Conservation (phyloP, 257 asterid species). For the Solanum corneliomulleri region DNA sequence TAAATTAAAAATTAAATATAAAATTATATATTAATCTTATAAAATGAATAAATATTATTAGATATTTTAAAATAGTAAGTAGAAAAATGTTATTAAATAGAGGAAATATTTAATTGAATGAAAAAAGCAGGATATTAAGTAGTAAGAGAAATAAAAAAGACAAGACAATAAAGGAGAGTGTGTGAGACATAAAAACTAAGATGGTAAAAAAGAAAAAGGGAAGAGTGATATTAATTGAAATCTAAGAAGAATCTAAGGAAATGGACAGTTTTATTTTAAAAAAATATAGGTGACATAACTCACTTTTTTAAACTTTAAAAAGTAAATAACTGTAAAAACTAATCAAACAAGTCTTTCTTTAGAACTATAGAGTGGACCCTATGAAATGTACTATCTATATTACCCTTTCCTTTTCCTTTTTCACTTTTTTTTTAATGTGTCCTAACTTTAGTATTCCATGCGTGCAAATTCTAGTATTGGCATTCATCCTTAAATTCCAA, state of each 20-base stretch:
- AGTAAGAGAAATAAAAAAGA: not conserved
- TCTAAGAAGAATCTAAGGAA: slow-evolving; percentile 6
- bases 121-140: not conserved
- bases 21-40: too few species aligned
- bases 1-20: too few species aligned
- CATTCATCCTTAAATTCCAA: not conserved
- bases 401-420: not conserved
- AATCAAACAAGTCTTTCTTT: not conserved
- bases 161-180: not conserved
- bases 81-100: too few species aligned
- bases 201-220: not conserved
- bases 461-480: not conserved
- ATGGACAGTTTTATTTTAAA: not conserved
- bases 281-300: not conserved
- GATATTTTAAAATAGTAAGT: too few species aligned
- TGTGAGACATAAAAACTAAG: not conserved
- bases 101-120: not conserved
- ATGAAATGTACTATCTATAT: not conserved
- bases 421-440: not conserved
- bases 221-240: not conserved
- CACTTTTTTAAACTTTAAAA: not conserved
- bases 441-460: not conserved
- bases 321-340: slow-evolving; percentile 12
- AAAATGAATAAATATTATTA: too few species aligned
- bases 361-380: not conserved